Base-by-base conservation (phyloP, 176 grass and related monocot species). In the Eleusine coracana region DNA sequence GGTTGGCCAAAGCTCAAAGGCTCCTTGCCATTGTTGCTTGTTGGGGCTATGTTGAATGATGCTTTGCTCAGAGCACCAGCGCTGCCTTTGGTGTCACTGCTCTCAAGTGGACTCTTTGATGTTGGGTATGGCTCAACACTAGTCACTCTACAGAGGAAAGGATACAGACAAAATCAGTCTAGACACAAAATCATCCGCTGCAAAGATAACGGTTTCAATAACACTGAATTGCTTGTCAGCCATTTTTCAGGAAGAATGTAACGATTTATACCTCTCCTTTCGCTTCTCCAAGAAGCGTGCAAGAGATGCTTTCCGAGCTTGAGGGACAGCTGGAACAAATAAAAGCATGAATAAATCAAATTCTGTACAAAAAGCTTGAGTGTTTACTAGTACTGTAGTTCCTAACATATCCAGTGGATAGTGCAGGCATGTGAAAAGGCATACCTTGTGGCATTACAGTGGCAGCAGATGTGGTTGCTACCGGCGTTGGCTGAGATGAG, bases 261-360 rank as follows among this genome's bases (percentile, higher is more conserved):
- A 8, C 0, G 4, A 27, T 38, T 69, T 17, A n/a, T 89, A 98
- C 96, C 96, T 98, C 50, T 93, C 90, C 69, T 95, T 98, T 65
- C 90, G 73, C 45, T 84, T 98, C 83, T 98, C 96, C 73, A 95
- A 75, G 79, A 98, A 98, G 31, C 96, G 90, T 23, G 92, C 85
- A 10, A 98, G 75, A 20, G 96, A 98, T 20, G 90, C 92, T 80
- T 95, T 98, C 69, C 96, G 82, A 86, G 96, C 92, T 90, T 98
- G 96, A 76, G 90, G 92, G 1, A 98, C 88, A 86, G 92, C 96
- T 98, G 85, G 14, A 90, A 86, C 68, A 46, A 86, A 59, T 23
- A 83, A 70, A 4, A 68, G 8, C 31, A 78, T 15, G 37, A 69
- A 38, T 83, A 64, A 77, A 34, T 68, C 34, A 66, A 42, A 63